Conservation (phyloP, 2,329 filamentous ascomycete genomes). For the Penicillium palitans region DNA sequence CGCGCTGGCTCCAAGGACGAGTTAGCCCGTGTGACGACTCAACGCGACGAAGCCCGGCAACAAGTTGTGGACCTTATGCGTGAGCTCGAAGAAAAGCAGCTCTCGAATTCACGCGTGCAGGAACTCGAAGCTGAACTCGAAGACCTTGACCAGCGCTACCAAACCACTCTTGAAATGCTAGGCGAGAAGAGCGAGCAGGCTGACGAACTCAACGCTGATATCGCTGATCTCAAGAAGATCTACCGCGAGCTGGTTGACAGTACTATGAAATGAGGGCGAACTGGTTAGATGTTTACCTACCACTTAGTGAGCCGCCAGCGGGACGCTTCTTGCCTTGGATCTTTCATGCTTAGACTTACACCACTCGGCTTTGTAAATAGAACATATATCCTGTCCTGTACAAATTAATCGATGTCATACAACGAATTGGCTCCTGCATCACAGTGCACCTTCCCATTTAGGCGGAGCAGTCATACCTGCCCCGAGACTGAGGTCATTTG, state of each 20-base stretch:
- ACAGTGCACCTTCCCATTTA: background rate
- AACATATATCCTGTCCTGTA: constrained; percentile 4
- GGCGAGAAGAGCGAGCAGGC: constrained; percentile 96
- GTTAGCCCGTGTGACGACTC: constrained; percentile 72
- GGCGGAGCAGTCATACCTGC: background rate
- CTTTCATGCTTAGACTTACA: background rate
- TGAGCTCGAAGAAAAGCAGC: constrained; percentile 71
- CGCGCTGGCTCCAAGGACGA: constrained; percentile 89
- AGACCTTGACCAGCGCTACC: constrained; percentile 73
- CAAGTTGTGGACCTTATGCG: constrained; percentile 91
- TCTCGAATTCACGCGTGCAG: constrained; percentile 59
- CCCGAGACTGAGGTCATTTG: background rate
- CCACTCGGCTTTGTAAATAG: constrained; percentile 7
- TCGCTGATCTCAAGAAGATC: constrained; percentile 91
- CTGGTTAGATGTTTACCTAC: constrained; percentile 1
- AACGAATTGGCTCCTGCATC: background rate
- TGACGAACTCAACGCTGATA: constrained; percentile 84
- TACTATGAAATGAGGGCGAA: constrained; percentile 62
- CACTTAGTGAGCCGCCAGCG: background rate
- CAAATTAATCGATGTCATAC: background rate
- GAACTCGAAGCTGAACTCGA: constrained; percentile 68
- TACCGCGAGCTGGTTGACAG: constrained; percentile 89
- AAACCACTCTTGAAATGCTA: constrained; percentile 89
- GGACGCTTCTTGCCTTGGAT: background rate
- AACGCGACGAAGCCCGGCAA: constrained; percentile 86